phyloP scores from a whole-genome alignment of 495 filamentous ascomycete species.

The Monascus purpureus region DNA sequence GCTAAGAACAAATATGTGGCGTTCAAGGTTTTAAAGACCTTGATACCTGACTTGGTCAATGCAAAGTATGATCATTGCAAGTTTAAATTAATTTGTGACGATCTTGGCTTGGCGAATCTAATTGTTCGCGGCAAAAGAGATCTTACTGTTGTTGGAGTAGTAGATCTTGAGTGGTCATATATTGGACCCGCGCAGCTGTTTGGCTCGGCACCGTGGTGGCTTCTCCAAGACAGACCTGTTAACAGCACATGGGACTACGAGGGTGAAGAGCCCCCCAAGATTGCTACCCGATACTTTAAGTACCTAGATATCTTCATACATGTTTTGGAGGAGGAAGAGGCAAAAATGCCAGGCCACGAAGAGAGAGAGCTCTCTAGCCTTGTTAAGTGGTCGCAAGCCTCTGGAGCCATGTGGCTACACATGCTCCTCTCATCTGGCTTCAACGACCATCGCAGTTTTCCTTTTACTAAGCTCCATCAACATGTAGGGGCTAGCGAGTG shows the following conservation, averaged over 20 bases:
- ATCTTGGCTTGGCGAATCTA: constrained; percentile 12
- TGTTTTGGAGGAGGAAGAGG: constrained; percentile 9
- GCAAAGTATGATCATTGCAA: constrained; percentile 6
- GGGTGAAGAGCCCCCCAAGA: constrained; percentile 7
- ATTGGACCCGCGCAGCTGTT: constrained; percentile 11
- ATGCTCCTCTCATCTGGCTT: constrained; percentile 11
- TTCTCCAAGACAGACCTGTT: constrained; percentile 4
- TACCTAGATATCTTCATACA: constrained; percentile 10
- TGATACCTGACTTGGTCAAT: constrained; percentile 5
- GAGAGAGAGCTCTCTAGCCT: constrained; percentile 11
- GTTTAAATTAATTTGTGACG: constrained; percentile 14
- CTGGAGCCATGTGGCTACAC: constrained; percentile 20
- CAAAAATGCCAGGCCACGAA: constrained; percentile 3
- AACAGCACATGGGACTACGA: constrained; percentile 3
- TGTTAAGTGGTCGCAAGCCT: constrained; percentile 11
- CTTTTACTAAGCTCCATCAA: constrained; percentile 8
- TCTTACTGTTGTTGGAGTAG: constrained; percentile 8
- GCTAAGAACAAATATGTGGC: constrained; percentile 6
- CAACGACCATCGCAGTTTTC: constrained; percentile 5
- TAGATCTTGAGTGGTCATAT: constrained; percentile 15
- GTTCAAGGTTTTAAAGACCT: constrained; percentile 6
- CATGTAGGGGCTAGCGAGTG: constrained; percentile 7
- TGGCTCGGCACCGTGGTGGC: constrained; percentile 12
- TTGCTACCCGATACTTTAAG: constrained; percentile 8
- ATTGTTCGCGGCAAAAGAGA: constrained; percentile 9